phyloP scores from a whole-genome alignment of 2,329 filamentous ascomycete genomes.

The Cladosporium sp. region DNA sequence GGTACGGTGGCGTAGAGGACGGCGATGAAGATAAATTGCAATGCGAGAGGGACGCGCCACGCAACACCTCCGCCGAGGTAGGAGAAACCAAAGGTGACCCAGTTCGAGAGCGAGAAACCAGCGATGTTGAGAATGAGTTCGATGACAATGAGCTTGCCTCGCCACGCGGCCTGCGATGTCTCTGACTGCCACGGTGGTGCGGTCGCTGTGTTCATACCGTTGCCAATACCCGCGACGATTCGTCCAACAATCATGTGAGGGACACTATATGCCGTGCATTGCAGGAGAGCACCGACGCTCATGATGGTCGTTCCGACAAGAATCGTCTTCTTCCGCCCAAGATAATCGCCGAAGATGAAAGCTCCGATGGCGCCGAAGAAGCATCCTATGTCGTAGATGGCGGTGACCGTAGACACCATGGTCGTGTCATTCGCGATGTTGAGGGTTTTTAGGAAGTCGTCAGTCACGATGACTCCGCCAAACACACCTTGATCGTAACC shows the following conservation, averaged over 20 bases:
- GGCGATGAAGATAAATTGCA: conserved; percentile 49
- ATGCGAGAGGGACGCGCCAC: conserved; percentile 45
- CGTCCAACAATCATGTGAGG: conserved; percentile 48
- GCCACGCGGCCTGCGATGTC: conserved; percentile 52
- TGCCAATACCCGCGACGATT: conserved; percentile 46
- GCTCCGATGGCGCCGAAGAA: conserved; percentile 53
- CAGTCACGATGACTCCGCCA: conserved; percentile 52
- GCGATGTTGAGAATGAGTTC: conserved; percentile 43
- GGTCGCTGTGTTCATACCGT: conserved; percentile 55
- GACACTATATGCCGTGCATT: conserved; percentile 43
- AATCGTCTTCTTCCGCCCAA: conserved; percentile 47
- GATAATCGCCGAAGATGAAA: conserved; percentile 46
- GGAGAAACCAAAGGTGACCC: conserved; percentile 50
- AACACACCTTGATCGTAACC: conserved; percentile 48
- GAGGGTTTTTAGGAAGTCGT: conserved; percentile 49
- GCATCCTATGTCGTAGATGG: conserved; percentile 58
- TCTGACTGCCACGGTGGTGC: conserved; percentile 50
- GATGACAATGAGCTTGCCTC: conserved; percentile 56
- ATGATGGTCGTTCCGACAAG: conserved; percentile 48
- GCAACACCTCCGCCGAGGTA: conserved; percentile 40
- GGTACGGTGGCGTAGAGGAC: conserved; percentile 43
- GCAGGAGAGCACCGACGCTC: conserved; percentile 46
- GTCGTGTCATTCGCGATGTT: conserved; percentile 39
- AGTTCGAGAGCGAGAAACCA: conserved; percentile 49
- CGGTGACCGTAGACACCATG: conserved; percentile 39